Evolutionary conservation across 2,329 filamentous ascomycete genomes (phyloP).

Genomic region (Aspergillus pseudotamarii): DNA sequence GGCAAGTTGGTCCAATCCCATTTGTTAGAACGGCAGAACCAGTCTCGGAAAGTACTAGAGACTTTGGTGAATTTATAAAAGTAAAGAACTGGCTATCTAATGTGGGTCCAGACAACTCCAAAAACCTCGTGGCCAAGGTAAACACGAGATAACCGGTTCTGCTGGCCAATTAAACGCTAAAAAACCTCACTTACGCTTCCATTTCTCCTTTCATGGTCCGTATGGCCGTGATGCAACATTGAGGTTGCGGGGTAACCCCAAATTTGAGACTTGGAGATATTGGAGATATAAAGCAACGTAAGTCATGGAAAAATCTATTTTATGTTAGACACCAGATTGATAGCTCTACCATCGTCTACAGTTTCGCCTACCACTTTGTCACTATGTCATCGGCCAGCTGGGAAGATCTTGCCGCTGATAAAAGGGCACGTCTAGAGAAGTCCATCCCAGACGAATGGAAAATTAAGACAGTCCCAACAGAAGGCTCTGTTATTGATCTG

Average conservation of each 20-base stretch:
- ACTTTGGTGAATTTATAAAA: background rate
- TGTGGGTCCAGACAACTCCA: background rate
- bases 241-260: background rate
- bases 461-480: background rate
- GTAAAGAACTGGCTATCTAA: background rate
- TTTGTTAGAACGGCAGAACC: background rate
- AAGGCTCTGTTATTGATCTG: background rate
- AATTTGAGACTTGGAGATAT: background rate
- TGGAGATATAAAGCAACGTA: background rate
- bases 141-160: background rate
- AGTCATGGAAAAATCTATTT: background rate
- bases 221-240: background rate
- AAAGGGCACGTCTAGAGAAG: background rate
- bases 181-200: background rate
- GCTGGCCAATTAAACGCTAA: background rate
- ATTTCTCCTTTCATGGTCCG: background rate
- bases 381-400: background rate
- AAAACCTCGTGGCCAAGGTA: background rate
- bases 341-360: background rate
- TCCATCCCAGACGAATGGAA: background rate
- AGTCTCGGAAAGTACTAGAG: background rate
- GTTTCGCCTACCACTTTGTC: background rate
- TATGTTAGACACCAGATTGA: too few relatives aligned
- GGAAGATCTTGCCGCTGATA: background rate
- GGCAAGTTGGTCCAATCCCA: background rate